Percentiles rank a stretch among this genome's conserved stretches.
Conservation (phyloP, 768 basidiomycete genomes). For the Tricholoma matsutake region DNA sequence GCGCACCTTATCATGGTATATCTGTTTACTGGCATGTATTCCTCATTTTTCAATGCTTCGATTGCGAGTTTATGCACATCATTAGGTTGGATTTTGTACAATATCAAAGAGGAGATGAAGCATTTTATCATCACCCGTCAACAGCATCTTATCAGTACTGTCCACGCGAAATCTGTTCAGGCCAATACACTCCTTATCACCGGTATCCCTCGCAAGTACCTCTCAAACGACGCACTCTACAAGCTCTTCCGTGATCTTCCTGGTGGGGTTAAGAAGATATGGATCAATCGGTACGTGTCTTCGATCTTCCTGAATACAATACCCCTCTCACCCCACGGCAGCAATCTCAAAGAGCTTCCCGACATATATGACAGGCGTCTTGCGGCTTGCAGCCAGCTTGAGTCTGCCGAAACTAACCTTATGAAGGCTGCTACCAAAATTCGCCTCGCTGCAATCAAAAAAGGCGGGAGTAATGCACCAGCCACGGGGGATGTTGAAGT, state of each 20-base stretch:
- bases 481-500: slow-evolving; percentile 20
- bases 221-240: slow-evolving; percentile 64
- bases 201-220: slow-evolving; percentile 77
- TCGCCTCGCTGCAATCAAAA: slow-evolving; percentile 53
- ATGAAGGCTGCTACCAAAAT: slow-evolving; percentile 74
- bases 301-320: not conserved
- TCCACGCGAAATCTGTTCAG: slow-evolving; percentile 75
- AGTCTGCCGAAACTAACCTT: slow-evolving; percentile 78
- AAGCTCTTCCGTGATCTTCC: slow-evolving; percentile 80
- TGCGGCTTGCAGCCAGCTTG: slow-evolving; percentile 73
- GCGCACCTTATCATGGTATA: slow-evolving; percentile 79
- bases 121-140: slow-evolving; percentile 82
- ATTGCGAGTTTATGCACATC: not conserved
- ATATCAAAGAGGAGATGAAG: slow-evolving; percentile 75
- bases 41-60: not conserved
- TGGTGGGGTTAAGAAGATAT: slow-evolving; percentile 86
- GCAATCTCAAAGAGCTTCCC: slow-evolving; percentile 85
- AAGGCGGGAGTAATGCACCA: slow-evolving; percentile 33
- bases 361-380: slow-evolving; percentile 75
- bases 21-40: slow-evolving; percentile 68
- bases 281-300: slow-evolving; percentile 76
- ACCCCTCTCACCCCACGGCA: slow-evolving; percentile 19
- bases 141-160: slow-evolving; percentile 70
- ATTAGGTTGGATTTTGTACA: slow-evolving; percentile 82
- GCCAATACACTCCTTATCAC: slow-evolving; percentile 90